These are phyloP conservation scores for Phallus indusiatus DNA, from an alignment of 768 basidiomycete species.

Conservation along the genomic window DNA sequence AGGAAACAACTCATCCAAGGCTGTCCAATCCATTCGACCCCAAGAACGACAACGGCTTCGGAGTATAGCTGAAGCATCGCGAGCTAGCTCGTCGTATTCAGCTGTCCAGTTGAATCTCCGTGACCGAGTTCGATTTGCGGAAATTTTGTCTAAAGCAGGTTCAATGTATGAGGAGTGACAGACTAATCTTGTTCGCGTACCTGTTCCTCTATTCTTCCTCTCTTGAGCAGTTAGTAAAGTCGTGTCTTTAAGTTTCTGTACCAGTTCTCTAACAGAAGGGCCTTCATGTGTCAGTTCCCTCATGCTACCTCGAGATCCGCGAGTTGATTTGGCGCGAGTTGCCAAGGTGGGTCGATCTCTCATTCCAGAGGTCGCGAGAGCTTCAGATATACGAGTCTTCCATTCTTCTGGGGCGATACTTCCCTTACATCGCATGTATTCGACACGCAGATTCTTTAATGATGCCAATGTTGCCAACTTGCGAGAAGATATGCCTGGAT, in stretches of 20 bases:
- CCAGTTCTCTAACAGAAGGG: slow-evolving; percentile 41
- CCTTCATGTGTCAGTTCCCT: slow-evolving; percentile 34
- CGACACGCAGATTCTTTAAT: slow-evolving; percentile 44
- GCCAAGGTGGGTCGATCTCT: background rate
- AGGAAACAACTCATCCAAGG: slow-evolving; percentile 73
- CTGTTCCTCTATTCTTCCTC: slow-evolving; percentile 16
- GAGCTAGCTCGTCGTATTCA: slow-evolving; percentile 82
- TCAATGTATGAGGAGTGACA: background rate
- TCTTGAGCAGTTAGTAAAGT: slow-evolving; percentile 21
- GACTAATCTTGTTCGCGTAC: background rate
- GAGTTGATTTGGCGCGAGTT: slow-evolving; percentile 7
- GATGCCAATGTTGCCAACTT: slow-evolving; percentile 40
- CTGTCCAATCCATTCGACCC: slow-evolving; percentile 57
- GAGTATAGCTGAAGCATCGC: slow-evolving; percentile 78
- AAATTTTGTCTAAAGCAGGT: background rate
- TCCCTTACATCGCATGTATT: slow-evolving; percentile 51
- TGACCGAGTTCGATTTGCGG: slow-evolving; percentile 28
- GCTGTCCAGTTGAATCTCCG: slow-evolving; percentile 70
- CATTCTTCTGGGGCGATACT: slow-evolving; percentile 43
- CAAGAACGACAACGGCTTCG: slow-evolving; percentile 61
- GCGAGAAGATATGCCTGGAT: slow-evolving; percentile 39
- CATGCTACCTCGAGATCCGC: slow-evolving; percentile 16
- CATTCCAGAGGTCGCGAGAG: slow-evolving; percentile 22
- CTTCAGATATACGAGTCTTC: slow-evolving; percentile 50
- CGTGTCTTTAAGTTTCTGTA: slow-evolving; percentile 41